These are phyloP conservation scores for Pistacia vera DNA, from an alignment of 345 rosid species.

Conservation along the genomic window DNA sequence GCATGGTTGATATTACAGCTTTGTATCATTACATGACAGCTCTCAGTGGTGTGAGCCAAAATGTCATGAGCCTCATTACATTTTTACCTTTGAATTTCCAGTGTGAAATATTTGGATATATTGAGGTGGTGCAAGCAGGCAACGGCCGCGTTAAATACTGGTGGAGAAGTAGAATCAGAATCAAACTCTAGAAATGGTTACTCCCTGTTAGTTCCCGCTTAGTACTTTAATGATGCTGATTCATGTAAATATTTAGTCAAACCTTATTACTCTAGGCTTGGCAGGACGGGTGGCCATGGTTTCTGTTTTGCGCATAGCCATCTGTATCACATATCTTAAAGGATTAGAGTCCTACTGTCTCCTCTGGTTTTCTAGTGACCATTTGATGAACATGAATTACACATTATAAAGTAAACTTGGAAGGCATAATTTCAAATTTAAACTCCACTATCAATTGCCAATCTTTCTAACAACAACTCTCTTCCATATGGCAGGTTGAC, in stretches of 20 bases:
- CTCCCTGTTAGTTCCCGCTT: not conserved
- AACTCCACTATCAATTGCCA: not conserved
- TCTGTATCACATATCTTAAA: not conserved
- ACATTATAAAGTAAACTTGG: not conserved
- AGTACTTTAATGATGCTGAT: not conserved
- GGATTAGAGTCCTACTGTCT: conserved; percentile 1
- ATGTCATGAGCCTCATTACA: not conserved
- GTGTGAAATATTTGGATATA: not conserved
- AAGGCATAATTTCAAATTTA: not conserved
- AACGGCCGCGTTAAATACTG: not conserved
- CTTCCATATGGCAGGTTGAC: conserved; percentile 40
- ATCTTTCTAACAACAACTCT: not conserved
- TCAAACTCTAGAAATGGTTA: not conserved
- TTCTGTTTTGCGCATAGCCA: not conserved
- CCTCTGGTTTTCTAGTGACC: not conserved
- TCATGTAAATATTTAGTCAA: not conserved
- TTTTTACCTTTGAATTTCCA: not conserved
- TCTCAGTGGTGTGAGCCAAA: not conserved
- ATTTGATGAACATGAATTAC: conserved; percentile 1
- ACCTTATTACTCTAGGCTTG: not conserved
- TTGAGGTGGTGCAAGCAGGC: conserved; percentile 1
- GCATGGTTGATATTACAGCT: conserved; percentile 1
- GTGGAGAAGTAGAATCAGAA: not conserved
- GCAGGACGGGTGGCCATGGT: not conserved
- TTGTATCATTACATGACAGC: not conserved